Conservation (phyloP, 495 filamentous ascomycete species). For the Aspergillus funiculosus region DNA sequence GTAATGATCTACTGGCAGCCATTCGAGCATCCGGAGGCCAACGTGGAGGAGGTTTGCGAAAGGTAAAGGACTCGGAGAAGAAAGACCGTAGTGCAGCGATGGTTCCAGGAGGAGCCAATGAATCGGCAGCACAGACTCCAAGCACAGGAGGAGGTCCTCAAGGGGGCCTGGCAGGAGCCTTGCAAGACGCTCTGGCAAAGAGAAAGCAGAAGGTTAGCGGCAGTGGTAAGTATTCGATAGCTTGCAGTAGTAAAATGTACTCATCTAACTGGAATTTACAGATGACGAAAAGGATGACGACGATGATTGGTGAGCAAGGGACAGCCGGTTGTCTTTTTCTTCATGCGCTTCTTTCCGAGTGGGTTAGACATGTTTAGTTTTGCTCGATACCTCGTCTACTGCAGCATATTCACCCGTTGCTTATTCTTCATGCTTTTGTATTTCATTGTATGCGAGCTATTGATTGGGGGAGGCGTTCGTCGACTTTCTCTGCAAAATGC, state of each 20-base stretch:
- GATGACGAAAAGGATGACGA: slow-evolving; percentile 75
- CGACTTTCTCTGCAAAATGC: slow-evolving; percentile 2
- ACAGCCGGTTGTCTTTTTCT: slow-evolving; percentile 14
- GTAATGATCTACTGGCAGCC: slow-evolving; percentile 68
- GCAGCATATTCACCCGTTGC: neutral
- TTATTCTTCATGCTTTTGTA: slow-evolving; percentile 5
- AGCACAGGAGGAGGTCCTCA: slow-evolving; percentile 51
- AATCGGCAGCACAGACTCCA: slow-evolving; percentile 42
- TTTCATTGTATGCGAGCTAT: slow-evolving; percentile 13
- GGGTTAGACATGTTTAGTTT: slow-evolving; percentile 12
- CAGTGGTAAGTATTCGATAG: slow-evolving; percentile 65
- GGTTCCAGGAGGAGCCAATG: slow-evolving; percentile 54
- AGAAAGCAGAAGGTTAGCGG: slow-evolving; percentile 84
- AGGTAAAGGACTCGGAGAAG: slow-evolving; percentile 71
- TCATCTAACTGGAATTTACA: slow-evolving; percentile 33
- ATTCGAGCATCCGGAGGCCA: slow-evolving; percentile 75
- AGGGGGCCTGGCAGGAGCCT: slow-evolving; percentile 71
- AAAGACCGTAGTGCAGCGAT: slow-evolving; percentile 70
- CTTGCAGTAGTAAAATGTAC: neutral
- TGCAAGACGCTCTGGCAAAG: slow-evolving; percentile 69
- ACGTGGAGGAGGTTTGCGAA: slow-evolving; percentile 64
- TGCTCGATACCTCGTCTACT: slow-evolving; percentile 19
- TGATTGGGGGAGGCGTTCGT: slow-evolving; percentile 8
- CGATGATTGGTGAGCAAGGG: slow-evolving; percentile 60
- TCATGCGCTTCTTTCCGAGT: slow-evolving; percentile 7